A percentile compares a stretch with the other conserved stretches of the same genome.
Evolutionary conservation across 2,329 filamentous ascomycete species (phyloP).

Genomic region (Laburnicola sp.): DNA sequence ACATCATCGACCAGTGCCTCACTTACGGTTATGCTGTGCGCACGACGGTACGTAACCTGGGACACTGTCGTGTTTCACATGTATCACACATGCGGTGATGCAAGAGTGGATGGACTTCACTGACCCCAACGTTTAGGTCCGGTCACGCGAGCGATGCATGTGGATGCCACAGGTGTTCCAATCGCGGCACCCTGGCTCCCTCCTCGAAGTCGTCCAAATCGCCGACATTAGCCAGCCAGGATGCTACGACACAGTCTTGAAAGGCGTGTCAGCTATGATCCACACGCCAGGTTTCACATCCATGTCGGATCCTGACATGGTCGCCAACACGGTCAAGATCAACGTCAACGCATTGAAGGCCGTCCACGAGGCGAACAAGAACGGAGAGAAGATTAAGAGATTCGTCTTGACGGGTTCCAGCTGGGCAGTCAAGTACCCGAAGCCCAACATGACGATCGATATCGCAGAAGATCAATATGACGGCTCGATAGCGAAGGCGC

Average conservation of each 20-base stretch:
- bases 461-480: constrained; percentile 40
- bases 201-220: constrained; percentile 47
- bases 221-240: constrained; percentile 43
- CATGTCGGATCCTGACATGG: constrained; percentile 45
- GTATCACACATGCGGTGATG: no score
- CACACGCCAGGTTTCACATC: constrained; percentile 46
- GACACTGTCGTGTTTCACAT: no score
- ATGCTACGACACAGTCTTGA: constrained; percentile 46
- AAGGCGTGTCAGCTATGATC: constrained; percentile 46
- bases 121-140: constrained; percentile 22
- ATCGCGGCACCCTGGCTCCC: constrained; percentile 15
- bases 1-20: constrained; percentile 50
- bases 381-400: constrained; percentile 37
- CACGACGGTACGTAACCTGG: constrained; percentile 37
- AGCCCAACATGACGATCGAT: constrained; percentile 36
- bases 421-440: constrained; percentile 37
- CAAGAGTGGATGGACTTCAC: no score
- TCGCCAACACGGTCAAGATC: constrained; percentile 43
- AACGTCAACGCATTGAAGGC: constrained; percentile 43
- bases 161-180: constrained; percentile 30
- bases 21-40: constrained; percentile 49
- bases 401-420: constrained; percentile 49
- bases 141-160: constrained; percentile 35
- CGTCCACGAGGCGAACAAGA: constrained; percentile 39
- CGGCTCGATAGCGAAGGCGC: constrained; percentile 30